phyloP scores from a whole-genome alignment of 208 protist genomes.

The Trypanosoma melophagium region DNA sequence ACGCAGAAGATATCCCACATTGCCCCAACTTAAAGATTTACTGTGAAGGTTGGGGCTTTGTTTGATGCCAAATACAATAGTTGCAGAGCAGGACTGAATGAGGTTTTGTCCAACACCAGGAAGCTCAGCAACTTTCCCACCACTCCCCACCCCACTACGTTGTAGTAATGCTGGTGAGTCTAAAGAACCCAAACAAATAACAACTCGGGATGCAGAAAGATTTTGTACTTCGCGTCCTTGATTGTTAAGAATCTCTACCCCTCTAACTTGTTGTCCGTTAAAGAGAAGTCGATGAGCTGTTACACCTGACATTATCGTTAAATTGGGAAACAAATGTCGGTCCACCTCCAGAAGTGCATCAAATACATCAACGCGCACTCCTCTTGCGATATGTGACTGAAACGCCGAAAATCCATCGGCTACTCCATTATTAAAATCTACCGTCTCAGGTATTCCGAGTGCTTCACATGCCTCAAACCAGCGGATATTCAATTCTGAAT shows the following conservation, averaged over 20 bases:
- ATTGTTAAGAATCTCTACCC: conserved; percentile 27
- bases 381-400: conserved; percentile 53
- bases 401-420: conserved; percentile 55
- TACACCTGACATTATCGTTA: conserved; percentile 37
- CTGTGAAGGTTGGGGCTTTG: conserved; percentile 35
- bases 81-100: conserved; percentile 45
- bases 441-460: conserved; percentile 42
- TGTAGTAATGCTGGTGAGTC: conserved; percentile 58
- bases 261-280: conserved; percentile 19
- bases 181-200: conserved; percentile 55
- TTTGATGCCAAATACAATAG: conserved; percentile 52
- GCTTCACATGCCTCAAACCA: conserved; percentile 85
- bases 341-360: conserved; percentile 37
- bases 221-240: background rate
- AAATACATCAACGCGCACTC: conserved; percentile 52
- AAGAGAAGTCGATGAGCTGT: conserved; percentile 39
- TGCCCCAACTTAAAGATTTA: conserved; percentile 68
- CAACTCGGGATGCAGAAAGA: conserved; percentile 28
- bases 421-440: conserved; percentile 58
- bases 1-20: conserved; percentile 44
- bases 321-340: conserved; percentile 33
- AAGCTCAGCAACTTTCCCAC: conserved; percentile 40
- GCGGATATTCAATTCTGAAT: conserved; percentile 67
- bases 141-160: conserved; percentile 55
- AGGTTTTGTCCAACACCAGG: conserved; percentile 60